phyloP scores from a whole-genome alignment of 208 protist genomes.

The Crithidia brevicula region DNA sequence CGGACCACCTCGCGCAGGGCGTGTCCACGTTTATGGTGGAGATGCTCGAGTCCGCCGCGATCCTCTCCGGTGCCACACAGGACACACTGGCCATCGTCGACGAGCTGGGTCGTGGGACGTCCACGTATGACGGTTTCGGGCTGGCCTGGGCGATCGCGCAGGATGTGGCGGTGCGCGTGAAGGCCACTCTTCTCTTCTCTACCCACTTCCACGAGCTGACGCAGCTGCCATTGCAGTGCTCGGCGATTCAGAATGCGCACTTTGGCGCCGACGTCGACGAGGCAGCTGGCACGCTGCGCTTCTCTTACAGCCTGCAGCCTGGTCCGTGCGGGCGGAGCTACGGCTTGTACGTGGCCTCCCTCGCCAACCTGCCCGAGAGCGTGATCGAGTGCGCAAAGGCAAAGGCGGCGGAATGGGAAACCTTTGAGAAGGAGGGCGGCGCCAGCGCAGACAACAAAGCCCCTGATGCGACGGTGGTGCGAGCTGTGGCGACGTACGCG shows the following conservation, averaged over 20 bases:
- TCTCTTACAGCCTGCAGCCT: slow-evolving; percentile 85
- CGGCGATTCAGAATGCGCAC: slow-evolving; percentile 73
- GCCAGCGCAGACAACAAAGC: neutral
- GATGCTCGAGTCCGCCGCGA: slow-evolving; percentile 99
- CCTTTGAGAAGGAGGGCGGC: slow-evolving; percentile 50
- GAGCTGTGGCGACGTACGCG: slow-evolving; percentile 56
- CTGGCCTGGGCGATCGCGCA: slow-evolving; percentile 99
- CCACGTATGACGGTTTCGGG: slow-evolving; percentile 99
- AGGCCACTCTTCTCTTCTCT: slow-evolving; percentile 96
- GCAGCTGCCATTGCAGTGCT: slow-evolving; percentile 70
- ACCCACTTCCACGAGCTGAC: slow-evolving; percentile 99
- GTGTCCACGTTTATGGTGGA: slow-evolving; percentile 99
- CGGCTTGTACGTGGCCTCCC: slow-evolving; percentile 92
- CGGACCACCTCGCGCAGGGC: slow-evolving; percentile 94
- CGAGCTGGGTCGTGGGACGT: slow-evolving; percentile 99
- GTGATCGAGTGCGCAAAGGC: slow-evolving; percentile 78
- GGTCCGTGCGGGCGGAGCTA: slow-evolving; percentile 92
- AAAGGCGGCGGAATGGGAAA: slow-evolving; percentile 91
- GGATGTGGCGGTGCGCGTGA: slow-evolving; percentile 85
- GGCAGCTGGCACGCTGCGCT: slow-evolving; percentile 70
- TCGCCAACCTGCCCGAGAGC: slow-evolving; percentile 83
- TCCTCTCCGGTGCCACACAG: slow-evolving; percentile 93
- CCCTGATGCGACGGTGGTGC: slow-evolving; percentile 34
- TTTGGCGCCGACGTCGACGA: slow-evolving; percentile 84
- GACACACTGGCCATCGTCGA: slow-evolving; percentile 99